A percentile compares a stretch with the other conserved stretches of the same genome.
phyloP scores from a whole-genome alignment of 2,329 filamentous ascomycete genomes.

The Colletotrichum sp. region DNA sequence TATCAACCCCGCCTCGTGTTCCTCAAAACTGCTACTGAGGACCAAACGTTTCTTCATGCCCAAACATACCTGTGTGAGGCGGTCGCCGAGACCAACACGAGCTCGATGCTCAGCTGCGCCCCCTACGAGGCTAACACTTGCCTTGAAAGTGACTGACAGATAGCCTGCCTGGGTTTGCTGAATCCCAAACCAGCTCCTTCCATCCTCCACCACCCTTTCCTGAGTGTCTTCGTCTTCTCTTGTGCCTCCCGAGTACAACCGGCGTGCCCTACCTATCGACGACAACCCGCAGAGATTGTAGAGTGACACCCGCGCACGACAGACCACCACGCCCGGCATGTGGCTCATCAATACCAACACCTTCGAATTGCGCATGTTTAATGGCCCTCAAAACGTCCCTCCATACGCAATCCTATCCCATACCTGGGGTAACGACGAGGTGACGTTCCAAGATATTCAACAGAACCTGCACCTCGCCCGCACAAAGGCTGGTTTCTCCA shows the following conservation, averaged over 20 bases:
- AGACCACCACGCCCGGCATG: slow-evolving; percentile 1
- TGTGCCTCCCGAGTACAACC: not conserved
- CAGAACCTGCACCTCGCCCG: not conserved
- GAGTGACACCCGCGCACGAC: not conserved
- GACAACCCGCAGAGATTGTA: not conserved
- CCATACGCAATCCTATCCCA: slow-evolving; percentile 34
- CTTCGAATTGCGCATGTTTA: slow-evolving; percentile 2
- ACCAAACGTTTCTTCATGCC: not conserved
- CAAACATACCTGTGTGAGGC: not conserved
- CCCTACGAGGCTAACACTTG: not conserved
- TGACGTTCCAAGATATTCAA: slow-evolving; percentile 29
- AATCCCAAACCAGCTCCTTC: not conserved
- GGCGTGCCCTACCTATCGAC: not conserved
- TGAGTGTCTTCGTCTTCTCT: not conserved
- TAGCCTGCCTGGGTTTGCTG: not conserved
- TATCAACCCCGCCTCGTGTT: not conserved
- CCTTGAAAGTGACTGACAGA: not conserved
- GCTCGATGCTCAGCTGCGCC: not conserved
- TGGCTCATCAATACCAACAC: slow-evolving; percentile 18
- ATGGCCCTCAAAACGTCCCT: slow-evolving; percentile 11
- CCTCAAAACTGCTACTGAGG: not conserved
- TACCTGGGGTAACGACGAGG: slow-evolving; percentile 30
- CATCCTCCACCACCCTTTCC: not conserved
- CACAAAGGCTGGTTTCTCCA: slow-evolving; percentile 5
- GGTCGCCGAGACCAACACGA: not conserved